A percentile compares a stretch with the other conserved stretches of the same genome.
Evolutionary conservation across 352 stramenopile genomes (phyloP).

Genomic region (Phytopythium helicoides): DNA sequence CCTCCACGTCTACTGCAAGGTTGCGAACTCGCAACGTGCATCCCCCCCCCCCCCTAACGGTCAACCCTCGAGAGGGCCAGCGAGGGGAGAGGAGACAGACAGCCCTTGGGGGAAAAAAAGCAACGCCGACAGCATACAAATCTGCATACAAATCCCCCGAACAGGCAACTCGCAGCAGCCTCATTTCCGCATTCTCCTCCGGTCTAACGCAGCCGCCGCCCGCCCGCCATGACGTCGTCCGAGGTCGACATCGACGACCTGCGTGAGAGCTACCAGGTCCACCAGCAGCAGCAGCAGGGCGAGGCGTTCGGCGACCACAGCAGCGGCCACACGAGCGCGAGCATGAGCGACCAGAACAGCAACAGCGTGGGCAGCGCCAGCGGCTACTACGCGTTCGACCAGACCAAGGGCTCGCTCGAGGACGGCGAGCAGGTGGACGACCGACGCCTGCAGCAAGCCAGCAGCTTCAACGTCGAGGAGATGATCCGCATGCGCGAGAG

Average conservation of each 20-base stretch:
- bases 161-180: not conserved
- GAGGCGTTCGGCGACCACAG: constrained; percentile 13
- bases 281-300: constrained; percentile 5
- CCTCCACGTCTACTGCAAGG: too few species aligned
- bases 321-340: constrained; percentile 8
- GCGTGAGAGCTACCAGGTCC: constrained; percentile 14
- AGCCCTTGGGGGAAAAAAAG: too few species aligned
- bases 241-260: constrained; percentile 45
- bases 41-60: too few species aligned
- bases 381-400: constrained; percentile 23
- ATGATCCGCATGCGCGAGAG: constrained; percentile 53
- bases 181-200: not conserved
- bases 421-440: constrained; percentile 25
- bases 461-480: constrained; percentile 64
- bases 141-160: too few species aligned
- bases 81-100: too few species aligned
- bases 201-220: too few species aligned
- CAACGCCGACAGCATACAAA: too few species aligned
- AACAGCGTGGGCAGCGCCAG: constrained; percentile 20
- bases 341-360: constrained; percentile 19
- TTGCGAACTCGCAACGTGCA: too few species aligned
- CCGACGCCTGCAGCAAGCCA: constrained; percentile 25
- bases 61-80: too few species aligned
- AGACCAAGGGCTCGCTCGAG: constrained; percentile 19
- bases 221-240: constrained; percentile 27